Base-by-base conservation (phyloP, 2,329 filamentous ascomycete genomes). In the Botrytis sinoallii region DNA sequence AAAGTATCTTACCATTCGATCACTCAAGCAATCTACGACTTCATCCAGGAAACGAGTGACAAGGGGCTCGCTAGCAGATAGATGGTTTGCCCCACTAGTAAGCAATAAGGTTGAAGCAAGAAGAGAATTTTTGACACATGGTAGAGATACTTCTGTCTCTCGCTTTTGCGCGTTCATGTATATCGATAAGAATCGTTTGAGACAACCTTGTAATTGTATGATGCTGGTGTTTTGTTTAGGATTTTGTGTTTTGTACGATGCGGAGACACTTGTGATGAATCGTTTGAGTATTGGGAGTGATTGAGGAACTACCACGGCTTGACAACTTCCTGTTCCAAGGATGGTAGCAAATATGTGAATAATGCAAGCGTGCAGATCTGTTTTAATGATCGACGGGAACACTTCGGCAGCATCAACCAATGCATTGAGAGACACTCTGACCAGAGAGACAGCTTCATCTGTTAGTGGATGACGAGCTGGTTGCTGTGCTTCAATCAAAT, bases 341-440 rank as follows among this genome's bases (percentile, higher is more conserved):
- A 97, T 96, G 0, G 94, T 97, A 71, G 93, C 92, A 81, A 98
- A 98, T 72, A 98, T 97, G 84, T 99, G 95, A 68, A 99, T 89
- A 77, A 98, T 97, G 80, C 95, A 98, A 57, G 96, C 95, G 80
- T 98, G 94, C 10, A 99, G 87, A 81, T 99, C 96, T 16, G 94
- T 95, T 81, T 96, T 96, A 85, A 99, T 99, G 79, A 99, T 95
- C 3, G 93, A 90, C 0, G 97, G 97, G 83, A 99, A 99, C 25
- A 98, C 94, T 75, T 97, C 93, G 10, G 96, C 95, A 1, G 96
- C 95, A 80, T 98, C 94, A 5, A 98, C 96, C 2, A 99, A 88
- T 1, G 96, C 93, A 74, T 95, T 92, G 2, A 99, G 86, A 0
- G 94, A 91, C 2, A 92, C 90, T 38, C 91, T 90, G 68, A 98